These are phyloP conservation scores for Penicillium ochrochloron DNA, from an alignment of 495 filamentous ascomycete species.

Conservation along the genomic window DNA sequence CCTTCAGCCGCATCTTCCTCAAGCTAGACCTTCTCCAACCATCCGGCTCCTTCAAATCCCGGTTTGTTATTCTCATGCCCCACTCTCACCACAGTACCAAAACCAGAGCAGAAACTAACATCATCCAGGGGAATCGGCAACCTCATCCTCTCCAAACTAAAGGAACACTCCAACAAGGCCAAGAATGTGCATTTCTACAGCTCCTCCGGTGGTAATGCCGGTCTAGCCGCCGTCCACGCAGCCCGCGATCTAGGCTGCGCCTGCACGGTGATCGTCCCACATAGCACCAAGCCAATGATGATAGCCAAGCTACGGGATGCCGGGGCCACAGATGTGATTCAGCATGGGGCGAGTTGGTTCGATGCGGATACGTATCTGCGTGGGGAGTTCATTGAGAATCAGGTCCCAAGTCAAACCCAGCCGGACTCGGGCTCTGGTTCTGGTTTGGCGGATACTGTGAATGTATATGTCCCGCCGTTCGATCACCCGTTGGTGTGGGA, in stretches of 20 bases:
- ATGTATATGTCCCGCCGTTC: conserved; percentile 70
- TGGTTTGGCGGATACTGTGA: conserved; percentile 57
- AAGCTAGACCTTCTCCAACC: conserved; percentile 93
- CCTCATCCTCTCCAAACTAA: conserved; percentile 62
- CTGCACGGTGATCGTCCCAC: conserved; percentile 79
- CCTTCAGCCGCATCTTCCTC: conserved; percentile 73
- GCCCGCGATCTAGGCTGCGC: conserved; percentile 62
- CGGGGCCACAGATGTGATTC: conserved; percentile 70
- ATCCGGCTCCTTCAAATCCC: conserved; percentile 90
- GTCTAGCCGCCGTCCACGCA: conserved; percentile 84
- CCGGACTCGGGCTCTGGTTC: no score
- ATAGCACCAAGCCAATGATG: conserved; percentile 67
- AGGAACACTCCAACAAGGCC: conserved; percentile 36
- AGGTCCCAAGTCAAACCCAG: conserved; percentile 18
- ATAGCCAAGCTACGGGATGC: conserved; percentile 67
- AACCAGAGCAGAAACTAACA: background rate
- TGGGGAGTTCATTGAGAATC: conserved; percentile 55
- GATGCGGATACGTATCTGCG: conserved; percentile 77
- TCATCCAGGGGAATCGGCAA: conserved; percentile 71
- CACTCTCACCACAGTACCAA: background rate
- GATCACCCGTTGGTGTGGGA: conserved; percentile 82
- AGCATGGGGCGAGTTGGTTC: conserved; percentile 72
- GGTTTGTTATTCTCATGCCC: conserved; percentile 44
- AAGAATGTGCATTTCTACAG: conserved; percentile 74
- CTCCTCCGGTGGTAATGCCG: conserved; percentile 87